Base-by-base conservation (phyloP, 2,329 filamentous ascomycete genomes). In the Chrysosporium queenslandicum region DNA sequence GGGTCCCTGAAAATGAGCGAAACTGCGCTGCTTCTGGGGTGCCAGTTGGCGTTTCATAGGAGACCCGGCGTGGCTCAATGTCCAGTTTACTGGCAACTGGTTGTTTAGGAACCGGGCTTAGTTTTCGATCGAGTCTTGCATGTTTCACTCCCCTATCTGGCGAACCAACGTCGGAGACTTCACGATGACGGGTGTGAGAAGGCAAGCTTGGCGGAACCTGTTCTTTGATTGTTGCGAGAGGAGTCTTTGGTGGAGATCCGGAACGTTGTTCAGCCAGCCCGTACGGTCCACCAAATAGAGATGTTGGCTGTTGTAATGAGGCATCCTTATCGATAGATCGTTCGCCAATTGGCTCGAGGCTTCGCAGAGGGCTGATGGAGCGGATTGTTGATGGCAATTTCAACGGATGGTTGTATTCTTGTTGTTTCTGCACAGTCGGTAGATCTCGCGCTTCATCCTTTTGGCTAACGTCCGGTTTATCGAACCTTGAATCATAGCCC, bases 171-270 rank as follows among this genome's bases (percentile, higher is more conserved):
- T 74, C 72, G 16, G 67, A 65, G 18, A 66, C 57, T 5, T 67
- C 63, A 12, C 71, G 72, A 50, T 68, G 69, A 59, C 70, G 67
- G 60, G 72, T 71, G 55, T 63, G 61, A 29, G 69, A 58, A 7
- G 63, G 60, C 40, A 66, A 67, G 42, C 70, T 66, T 51, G 72
- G 71, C 41, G 73, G 71, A 52, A 69, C 71, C 50, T 71, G 60
- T 61, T 81, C 78, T 29, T 69, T 70, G 57, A 81, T 80, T 1
- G 76, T 69, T 18, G 74, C 71, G 7, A 81, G 73, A 21, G 69
- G 67, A 50, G 64, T 69, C 40, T 65, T 66, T 30, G 69, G 64
- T 27, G 70, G 70, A 18, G 67, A 66, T 45, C 61, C 53, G 8
- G 60, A 30, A 11, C 55, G 50, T 4, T 54, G 47, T 25, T 63